Conservation (phyloP, 345 rosid genomes). For the Pugionium cornutum region DNA sequence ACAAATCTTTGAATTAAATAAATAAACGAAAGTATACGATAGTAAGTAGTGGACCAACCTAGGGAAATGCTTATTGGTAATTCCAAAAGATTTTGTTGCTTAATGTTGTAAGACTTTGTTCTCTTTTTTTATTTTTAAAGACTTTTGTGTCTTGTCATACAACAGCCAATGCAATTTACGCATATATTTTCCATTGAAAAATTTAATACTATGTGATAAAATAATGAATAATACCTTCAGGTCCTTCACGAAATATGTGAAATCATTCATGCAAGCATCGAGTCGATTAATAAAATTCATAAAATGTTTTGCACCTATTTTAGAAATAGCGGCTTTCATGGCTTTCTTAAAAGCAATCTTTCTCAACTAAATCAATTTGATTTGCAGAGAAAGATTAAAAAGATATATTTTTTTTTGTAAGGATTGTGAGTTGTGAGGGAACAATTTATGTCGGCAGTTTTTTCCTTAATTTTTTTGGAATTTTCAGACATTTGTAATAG, state of each 20-base stretch:
- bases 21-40: conserved; percentile 27
- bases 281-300: conserved; percentile 22
- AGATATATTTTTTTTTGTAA: neutral
- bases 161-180: conserved; percentile 33
- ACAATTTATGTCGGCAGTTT: conserved; percentile 37
- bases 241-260: neutral
- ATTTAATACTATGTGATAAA: conserved; percentile 6
- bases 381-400: conserved; percentile 20
- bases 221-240: neutral
- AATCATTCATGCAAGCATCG: conserved; percentile 13
- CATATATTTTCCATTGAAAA: neutral
- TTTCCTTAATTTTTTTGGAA: neutral
- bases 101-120: conserved; percentile 33
- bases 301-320: conserved; percentile 10
- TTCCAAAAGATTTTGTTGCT: conserved; percentile 39
- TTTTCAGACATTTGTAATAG: conserved; percentile 7
- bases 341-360: conserved; percentile 34
- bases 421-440: conserved; percentile 17
- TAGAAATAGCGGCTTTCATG: conserved; percentile 27
- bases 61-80: conserved; percentile 36
- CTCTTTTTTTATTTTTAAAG: conserved; percentile 12
- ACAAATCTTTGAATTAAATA: neutral
- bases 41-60: conserved; percentile 33
- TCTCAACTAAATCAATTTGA: conserved; percentile 7
- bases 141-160: conserved; percentile 10